phyloP scores from a whole-genome alignment of 257 asterid species.

The Linderniella brevidens region DNA sequence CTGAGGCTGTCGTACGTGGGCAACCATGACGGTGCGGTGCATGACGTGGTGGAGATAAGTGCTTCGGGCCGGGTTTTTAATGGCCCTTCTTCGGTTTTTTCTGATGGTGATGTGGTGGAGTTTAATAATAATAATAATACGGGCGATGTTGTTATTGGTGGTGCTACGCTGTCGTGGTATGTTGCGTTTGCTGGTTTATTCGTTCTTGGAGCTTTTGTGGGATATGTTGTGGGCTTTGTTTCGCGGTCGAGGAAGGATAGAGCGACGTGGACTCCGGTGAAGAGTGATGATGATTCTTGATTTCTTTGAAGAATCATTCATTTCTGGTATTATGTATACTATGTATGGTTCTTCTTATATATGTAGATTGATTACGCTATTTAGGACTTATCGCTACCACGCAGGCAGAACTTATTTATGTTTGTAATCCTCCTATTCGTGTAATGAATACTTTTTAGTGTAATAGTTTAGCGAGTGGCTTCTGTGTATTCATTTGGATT shows the following conservation, averaged over 20 bases:
- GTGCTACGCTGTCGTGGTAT: slow-evolving; percentile 47
- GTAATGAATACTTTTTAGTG: no score
- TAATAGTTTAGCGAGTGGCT: no score
- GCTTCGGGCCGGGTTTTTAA: slow-evolving; percentile 53
- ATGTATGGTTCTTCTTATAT: no score
- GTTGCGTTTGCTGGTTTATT: slow-evolving; percentile 33
- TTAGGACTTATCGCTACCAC: no score
- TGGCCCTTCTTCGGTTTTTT: slow-evolving; percentile 16
- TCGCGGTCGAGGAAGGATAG: slow-evolving; percentile 27
- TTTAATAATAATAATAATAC: slow-evolving; percentile 10
- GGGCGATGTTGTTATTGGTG: no score
- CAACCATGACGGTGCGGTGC: slow-evolving; percentile 81
- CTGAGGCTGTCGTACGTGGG: slow-evolving; percentile 64
- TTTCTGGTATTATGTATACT: no score
- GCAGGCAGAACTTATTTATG: no score
- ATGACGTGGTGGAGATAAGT: slow-evolving; percentile 65
- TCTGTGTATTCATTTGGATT: no score
- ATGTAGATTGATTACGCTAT: no score
- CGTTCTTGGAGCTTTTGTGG: slow-evolving; percentile 60
- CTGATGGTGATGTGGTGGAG: neutral
- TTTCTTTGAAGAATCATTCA: neutral
- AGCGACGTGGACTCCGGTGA: slow-evolving; percentile 52
- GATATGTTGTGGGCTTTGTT: slow-evolving; percentile 46
- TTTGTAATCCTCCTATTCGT: no score
- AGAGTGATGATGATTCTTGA: slow-evolving; percentile 24